phyloP scores from a whole-genome alignment of 2,329 filamentous ascomycete genomes.

The Trichoderma semiorbis region DNA sequence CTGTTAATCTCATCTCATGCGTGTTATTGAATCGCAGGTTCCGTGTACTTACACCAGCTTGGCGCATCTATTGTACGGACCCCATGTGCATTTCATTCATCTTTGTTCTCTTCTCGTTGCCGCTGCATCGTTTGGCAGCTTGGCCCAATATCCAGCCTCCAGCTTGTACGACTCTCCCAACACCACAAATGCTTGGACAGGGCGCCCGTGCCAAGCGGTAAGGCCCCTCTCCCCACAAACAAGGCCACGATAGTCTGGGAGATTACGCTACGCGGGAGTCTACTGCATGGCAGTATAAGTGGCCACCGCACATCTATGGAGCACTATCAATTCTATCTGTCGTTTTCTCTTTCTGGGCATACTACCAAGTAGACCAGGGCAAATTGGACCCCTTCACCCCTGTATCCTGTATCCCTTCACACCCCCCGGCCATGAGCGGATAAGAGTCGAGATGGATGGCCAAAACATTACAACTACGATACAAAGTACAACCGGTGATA shows the following conservation, averaged over 20 bases:
- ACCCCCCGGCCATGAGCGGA: constrained; percentile 9
- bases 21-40: neutral
- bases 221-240: neutral
- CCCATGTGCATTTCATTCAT: neutral
- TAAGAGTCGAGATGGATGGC: constrained; percentile 22
- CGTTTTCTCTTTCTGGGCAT: neutral
- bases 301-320: constrained; percentile 7
- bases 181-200: neutral
- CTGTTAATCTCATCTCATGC: neutral
- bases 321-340: neutral
- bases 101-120: constrained; percentile 3
- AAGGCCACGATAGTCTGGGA: constrained; percentile 6
- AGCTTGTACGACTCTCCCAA: neutral
- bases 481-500: constrained; percentile 18
- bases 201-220: constrained; percentile 1
- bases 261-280: neutral
- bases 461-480: constrained; percentile 27
- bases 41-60: neutral
- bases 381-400: constrained; percentile 19
- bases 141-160: neutral
- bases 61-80: neutral
- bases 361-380: constrained; percentile 13
- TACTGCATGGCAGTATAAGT: neutral
- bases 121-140: neutral
- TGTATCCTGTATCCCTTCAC: neutral